Base-by-base conservation (phyloP, 805 yeast species). In the Grigorovia transvaalensis region DNA sequence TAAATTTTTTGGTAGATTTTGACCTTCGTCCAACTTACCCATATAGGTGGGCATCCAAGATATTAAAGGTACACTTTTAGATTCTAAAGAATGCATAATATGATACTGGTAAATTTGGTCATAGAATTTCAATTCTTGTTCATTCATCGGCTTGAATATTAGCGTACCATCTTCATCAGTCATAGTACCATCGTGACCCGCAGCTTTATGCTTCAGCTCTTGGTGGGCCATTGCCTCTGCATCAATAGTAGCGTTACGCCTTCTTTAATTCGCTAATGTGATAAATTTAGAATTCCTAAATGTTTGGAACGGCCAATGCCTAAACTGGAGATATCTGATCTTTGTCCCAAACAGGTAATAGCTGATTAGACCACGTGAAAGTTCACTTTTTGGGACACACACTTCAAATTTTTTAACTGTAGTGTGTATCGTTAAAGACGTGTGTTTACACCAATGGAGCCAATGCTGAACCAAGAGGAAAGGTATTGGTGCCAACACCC, bases 171-270 rank as follows among this genome's bases (percentile, higher is more conserved):
- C 78, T 7, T 66, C 75, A 55, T 81, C 81, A 11, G 79, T 77
- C 50, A 88, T 58, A 2, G 85, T 78, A 0, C 96, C 98, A 6
- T 75, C 86, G 61, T 91, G 99, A 6, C 99, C 99, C 0, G 97
- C 98, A 2, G 93, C 98, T 67, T 82, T 85, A 61, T 85, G 87
- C 51, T 65, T 56, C 48, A 66, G 51, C 30, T 45, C 51, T 48
- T 43, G 48, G 29, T 48, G 49, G 4, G 41, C 38, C 42, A 38
- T 38, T 33, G 11, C 9, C 38, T 33, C 15, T 9, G 38, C 15
- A 5, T 33, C 11, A 4, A 9, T 2, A 33, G 4, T 11, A 33
- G 38, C 11, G 11, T 33, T 5, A 33, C 3, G 38, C 4, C 8
- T 42, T 42, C 11, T 7, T 8, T 42, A 17, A 17, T 33, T 33